Evolutionary conservation across 2,329 filamentous ascomycete genomes (phyloP).

Genomic region (Xylaria sp.): DNA sequence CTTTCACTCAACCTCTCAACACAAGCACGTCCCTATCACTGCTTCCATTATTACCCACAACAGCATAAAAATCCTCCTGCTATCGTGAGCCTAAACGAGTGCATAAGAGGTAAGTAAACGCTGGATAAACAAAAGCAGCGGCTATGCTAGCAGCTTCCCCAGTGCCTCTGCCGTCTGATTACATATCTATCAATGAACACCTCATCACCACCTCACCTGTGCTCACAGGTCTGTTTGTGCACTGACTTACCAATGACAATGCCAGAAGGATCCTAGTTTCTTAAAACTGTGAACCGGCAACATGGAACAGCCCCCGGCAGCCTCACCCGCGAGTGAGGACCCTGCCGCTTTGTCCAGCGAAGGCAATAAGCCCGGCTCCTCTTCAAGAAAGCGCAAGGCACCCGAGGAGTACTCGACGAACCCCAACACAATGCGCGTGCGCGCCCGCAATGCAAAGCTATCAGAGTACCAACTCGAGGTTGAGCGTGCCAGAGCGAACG

Average conservation of each 20-base stretch:
- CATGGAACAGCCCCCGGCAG: conserved; percentile 1
- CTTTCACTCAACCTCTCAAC: neutral
- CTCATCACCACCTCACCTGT: neutral
- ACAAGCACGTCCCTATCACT: neutral
- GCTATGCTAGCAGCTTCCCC: neutral
- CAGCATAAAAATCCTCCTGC: neutral
- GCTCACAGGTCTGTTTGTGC: neutral
- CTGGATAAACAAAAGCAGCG: neutral
- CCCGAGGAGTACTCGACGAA: conserved; percentile 45
- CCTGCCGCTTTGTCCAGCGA: neutral
- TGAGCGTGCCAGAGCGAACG: conserved; percentile 41
- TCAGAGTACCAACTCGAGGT: conserved; percentile 27
- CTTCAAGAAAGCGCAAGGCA: conserved; percentile 23
- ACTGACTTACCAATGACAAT: neutral
- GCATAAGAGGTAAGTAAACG: conserved; percentile 5
- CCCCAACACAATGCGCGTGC: conserved; percentile 42
- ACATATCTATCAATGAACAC: neutral
- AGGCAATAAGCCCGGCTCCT: no score
- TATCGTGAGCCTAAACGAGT: neutral
- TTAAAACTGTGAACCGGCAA: neutral
- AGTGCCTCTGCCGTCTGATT: neutral
- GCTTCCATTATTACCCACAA: neutral
- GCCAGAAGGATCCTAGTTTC: neutral
- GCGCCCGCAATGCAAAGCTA: conserved; percentile 40
- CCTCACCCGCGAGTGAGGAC: neutral